phyloP scores from a whole-genome alignment of 2,329 filamentous ascomycete species.

The Verticillium longisporum region DNA sequence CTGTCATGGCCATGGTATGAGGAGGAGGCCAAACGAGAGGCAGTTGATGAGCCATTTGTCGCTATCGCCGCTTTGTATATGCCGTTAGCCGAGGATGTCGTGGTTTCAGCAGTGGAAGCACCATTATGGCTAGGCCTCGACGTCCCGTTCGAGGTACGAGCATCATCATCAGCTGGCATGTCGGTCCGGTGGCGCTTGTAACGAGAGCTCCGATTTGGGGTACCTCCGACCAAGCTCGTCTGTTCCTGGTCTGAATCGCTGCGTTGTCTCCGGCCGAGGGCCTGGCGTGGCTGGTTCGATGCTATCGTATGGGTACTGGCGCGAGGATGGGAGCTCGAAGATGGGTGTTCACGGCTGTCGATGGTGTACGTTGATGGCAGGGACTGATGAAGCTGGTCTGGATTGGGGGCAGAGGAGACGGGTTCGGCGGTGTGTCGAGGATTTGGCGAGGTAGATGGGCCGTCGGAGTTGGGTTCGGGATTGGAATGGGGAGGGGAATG shows the following conservation, averaged over 20 bases:
- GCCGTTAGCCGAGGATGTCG: slow-evolving; percentile 34
- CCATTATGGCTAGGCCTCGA: slow-evolving; percentile 39
- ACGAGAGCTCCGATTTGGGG: slow-evolving; percentile 11
- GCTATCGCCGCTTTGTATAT: slow-evolving; percentile 35
- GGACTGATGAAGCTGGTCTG: slow-evolving; percentile 14
- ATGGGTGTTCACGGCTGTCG: not conserved
- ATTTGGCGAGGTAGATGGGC: slow-evolving; percentile 34
- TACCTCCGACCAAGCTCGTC: slow-evolving; percentile 16
- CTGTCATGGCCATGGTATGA: slow-evolving; percentile 79
- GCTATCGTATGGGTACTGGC: slow-evolving; percentile 26
- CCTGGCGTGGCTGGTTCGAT: slow-evolving; percentile 25
- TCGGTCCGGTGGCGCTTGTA: slow-evolving; percentile 50
- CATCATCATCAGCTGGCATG: slow-evolving; percentile 58
- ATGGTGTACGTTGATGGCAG: not conserved
- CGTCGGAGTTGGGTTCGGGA: slow-evolving; percentile 48
- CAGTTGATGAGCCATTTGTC: slow-evolving; percentile 47
- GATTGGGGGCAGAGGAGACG: slow-evolving; percentile 33
- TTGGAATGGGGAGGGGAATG: slow-evolving; percentile 20
- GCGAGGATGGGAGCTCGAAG: not conserved
- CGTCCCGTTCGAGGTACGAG: slow-evolving; percentile 37
- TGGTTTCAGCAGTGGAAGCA: slow-evolving; percentile 14
- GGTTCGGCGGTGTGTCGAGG: slow-evolving; percentile 40
- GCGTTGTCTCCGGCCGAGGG: slow-evolving; percentile 52
- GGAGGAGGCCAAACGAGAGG: slow-evolving; percentile 6
- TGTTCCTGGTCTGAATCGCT: slow-evolving; percentile 30